Evolutionary conservation across 1,284 basidiomycete species (phyloP).

Genomic region (Lentinus polychrous): DNA sequence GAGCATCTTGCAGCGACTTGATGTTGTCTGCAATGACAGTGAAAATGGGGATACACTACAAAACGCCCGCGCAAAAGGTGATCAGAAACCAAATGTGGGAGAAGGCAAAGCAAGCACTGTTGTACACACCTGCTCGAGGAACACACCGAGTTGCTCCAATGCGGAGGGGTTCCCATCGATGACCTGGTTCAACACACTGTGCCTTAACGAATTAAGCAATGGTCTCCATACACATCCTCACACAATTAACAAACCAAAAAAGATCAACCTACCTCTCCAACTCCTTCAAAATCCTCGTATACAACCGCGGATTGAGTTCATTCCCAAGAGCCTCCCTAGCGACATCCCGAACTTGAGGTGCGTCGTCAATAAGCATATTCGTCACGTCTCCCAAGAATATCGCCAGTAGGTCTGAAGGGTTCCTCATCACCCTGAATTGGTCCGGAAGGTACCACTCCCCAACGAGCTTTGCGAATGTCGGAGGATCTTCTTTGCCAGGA

Average conservation of each 20-base stretch:
- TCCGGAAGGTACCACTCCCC: constrained; percentile 63
- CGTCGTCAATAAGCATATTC: constrained; percentile 58
- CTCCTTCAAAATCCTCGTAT: constrained; percentile 59
- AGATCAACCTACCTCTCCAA: constrained; percentile 60
- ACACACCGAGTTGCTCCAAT: constrained; percentile 54
- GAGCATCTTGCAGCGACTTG: constrained; percentile 52
- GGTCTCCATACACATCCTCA: neutral
- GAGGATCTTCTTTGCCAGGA: constrained; percentile 41
- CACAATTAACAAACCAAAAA: neutral
- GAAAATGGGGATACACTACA: constrained; percentile 65
- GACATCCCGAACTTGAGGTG: constrained; percentile 63
- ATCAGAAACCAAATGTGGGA: neutral
- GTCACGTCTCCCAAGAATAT: constrained; percentile 67
- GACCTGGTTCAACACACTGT: constrained; percentile 41
- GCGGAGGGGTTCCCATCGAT: constrained; percentile 33
- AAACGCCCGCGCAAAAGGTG: neutral
- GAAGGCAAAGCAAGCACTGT: neutral
- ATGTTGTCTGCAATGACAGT: constrained; percentile 73
- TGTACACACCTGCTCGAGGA: constrained; percentile 65
- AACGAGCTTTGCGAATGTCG: constrained; percentile 47
- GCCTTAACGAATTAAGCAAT: neutral
- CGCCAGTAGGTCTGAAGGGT: constrained; percentile 50
- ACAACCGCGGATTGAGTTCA: constrained; percentile 69
- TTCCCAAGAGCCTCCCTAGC: constrained; percentile 76
- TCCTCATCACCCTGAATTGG: constrained; percentile 54